These are phyloP conservation scores for Astrothelium subdiscretum DNA, from an alignment of 495 filamentous ascomycete species.

Conservation along the genomic window DNA sequence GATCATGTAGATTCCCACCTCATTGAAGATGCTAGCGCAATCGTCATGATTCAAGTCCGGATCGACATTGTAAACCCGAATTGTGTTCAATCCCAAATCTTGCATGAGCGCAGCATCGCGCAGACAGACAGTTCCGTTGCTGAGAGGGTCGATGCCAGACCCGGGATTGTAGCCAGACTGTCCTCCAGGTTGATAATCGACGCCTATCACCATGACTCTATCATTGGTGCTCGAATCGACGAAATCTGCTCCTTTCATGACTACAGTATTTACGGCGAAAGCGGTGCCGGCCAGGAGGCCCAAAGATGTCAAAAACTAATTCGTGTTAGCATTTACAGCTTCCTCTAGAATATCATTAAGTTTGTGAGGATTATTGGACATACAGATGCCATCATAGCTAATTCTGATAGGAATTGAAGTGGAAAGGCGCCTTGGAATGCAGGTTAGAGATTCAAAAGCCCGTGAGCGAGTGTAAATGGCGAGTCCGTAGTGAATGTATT, in stretches of 20 bases:
- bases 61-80: slow-evolving; percentile 87
- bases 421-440: neutral
- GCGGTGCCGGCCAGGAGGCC: slow-evolving; percentile 36
- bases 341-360: no score
- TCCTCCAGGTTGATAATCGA: slow-evolving; percentile 92
- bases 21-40: slow-evolving; percentile 87
- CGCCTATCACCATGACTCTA: slow-evolving; percentile 79
- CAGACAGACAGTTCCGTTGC: slow-evolving; percentile 60
- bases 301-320: neutral
- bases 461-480: neutral
- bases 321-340: neutral
- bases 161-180: slow-evolving; percentile 60
- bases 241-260: slow-evolving; percentile 68
- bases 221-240: slow-evolving; percentile 67
- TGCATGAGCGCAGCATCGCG: slow-evolving; percentile 92
- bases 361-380: neutral
- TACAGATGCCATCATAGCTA: neutral
- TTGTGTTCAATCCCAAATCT: slow-evolving; percentile 69
- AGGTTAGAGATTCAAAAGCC: neutral
- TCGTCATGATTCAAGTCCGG: slow-evolving; percentile 75
- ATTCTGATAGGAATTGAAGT: neutral
- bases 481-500: neutral
- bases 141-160: slow-evolving; percentile 57
- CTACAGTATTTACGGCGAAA: slow-evolving; percentile 58
- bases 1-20: slow-evolving; percentile 46